These are phyloP conservation scores for Haplosporangium gracile DNA, from an alignment of 192 early-diverging fungal genomes.

Conservation along the genomic window DNA sequence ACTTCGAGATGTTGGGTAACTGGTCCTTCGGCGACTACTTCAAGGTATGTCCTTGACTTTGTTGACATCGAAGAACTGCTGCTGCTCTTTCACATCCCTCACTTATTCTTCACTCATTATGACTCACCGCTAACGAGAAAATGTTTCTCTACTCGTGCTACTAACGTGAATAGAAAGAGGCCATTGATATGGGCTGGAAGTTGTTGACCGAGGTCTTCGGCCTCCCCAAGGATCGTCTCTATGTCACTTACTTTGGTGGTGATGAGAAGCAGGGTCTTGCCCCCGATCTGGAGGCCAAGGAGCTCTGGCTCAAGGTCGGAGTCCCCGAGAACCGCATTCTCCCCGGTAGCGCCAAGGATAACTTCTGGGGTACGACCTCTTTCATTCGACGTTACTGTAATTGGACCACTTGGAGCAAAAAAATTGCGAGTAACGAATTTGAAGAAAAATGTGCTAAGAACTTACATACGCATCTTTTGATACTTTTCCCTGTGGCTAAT, in stretches of 20 bases:
- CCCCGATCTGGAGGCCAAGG: slow-evolving; percentile 91
- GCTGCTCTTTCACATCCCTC: background rate
- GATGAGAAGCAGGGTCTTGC: slow-evolving; percentile 82
- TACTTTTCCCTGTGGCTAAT: background rate
- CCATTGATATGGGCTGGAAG: slow-evolving; percentile 92
- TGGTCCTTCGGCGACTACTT: slow-evolving; percentile 99
- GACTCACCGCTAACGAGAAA: slow-evolving; percentile 14
- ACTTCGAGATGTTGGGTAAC: slow-evolving; percentile 99
- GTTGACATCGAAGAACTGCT: background rate
- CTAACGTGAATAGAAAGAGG: slow-evolving; percentile 74
- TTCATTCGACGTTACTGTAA: background rate
- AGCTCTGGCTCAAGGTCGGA: slow-evolving; percentile 93
- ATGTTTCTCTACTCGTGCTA: background rate
- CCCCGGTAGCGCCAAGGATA: slow-evolving; percentile 93
- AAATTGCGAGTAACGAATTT: background rate
- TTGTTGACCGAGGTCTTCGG: slow-evolving; percentile 89
- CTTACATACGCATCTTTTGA: background rate
- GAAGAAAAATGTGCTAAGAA: background rate
- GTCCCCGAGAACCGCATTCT: slow-evolving; percentile 86
- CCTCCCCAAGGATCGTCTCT: slow-evolving; percentile 89
- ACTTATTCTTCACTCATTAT: background rate
- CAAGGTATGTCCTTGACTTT: slow-evolving; percentile 69
- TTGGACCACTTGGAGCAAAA: slow-evolving; percentile 7
- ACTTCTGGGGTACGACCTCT: slow-evolving; percentile 90
- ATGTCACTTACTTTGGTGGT: slow-evolving; percentile 97